Evolutionary conservation across 2,329 filamentous ascomycete species (phyloP), one percentile per base, ranked within the genome.

Genomic region (Aureobasidium namibiae): DNA sequence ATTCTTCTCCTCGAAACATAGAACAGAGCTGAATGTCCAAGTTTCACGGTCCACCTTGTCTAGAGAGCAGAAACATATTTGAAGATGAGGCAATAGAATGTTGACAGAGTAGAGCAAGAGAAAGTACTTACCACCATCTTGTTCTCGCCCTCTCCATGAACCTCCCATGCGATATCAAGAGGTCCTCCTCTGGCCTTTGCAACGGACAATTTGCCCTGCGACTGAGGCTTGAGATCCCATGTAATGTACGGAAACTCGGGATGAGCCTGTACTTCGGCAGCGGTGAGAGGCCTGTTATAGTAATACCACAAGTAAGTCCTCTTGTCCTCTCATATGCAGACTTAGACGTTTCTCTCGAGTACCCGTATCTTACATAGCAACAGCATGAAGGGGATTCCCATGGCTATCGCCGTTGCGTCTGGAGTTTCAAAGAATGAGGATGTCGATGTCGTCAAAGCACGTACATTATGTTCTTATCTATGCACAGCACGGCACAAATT

Each of bases 101-200:
- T 5, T 29, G 26, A 31, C 33, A 18, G 26, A 23, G 31, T n/a
- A 26, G 16, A 24, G n/a, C 1, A 53, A 10, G 31, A 50, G n/a
- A 31, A 44, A 31, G 34, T 3, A 82, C 87, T 64, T 78, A 94
- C 89, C 66, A 90, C 78, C 63, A 94, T 74, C 75, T 88, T 88
- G 64, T 81, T 78, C 49, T 86, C 82, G 3, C 89, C 90, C 62
- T 80, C 75, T 59, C 90, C 89, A 75, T 95, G 90, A 49, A 94
- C 77, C 72, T 94, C 88, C 80, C 89, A 95, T 56, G 83, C 79
- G 56, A 95, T 83, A 46, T 87, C 81, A 64, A 95, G 76, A 21
- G 89, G 90, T 1, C 89, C 90, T 63, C 90, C 87, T 66, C 88
- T 81, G 38, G 76, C 82, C 59, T 80, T 76, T n/a, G 87, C 90